Conservation (phyloP, 2,329 filamentous ascomycete genomes). For the Sporothrix curviconia region DNA sequence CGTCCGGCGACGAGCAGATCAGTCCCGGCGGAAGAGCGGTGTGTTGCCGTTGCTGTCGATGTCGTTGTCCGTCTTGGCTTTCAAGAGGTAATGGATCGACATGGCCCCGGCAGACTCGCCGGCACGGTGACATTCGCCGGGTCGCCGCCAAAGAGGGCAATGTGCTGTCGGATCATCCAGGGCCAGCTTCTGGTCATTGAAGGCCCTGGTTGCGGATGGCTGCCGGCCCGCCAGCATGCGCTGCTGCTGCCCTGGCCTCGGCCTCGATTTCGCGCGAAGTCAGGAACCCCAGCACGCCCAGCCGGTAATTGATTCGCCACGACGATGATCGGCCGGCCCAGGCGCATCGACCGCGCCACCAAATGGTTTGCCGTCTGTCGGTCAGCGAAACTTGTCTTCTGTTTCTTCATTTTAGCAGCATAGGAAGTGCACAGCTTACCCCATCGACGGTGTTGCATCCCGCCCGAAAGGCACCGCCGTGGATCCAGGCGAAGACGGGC, state of each 20-base stretch:
- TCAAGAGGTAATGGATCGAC: constrained; percentile 37
- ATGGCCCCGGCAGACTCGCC: constrained; percentile 51
- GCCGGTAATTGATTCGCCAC: constrained; percentile 27
- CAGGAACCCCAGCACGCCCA: constrained; percentile 20
- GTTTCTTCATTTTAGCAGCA: too few species aligned
- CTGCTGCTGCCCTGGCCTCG: not conserved
- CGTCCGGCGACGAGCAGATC: constrained; percentile 16
- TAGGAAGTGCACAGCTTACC: too few species aligned
- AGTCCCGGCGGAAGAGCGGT: constrained; percentile 35
- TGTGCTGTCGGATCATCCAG: constrained; percentile 47
- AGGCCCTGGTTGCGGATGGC: constrained; percentile 42
- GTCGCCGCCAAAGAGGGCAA: constrained; percentile 48
- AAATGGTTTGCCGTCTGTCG: constrained; percentile 15
- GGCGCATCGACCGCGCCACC: constrained; percentile 19
- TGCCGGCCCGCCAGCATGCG: constrained; percentile 6
- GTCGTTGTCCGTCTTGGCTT: too few species aligned
- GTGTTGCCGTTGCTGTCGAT: constrained; percentile 28
- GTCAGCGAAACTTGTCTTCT: too few species aligned
- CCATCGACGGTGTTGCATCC: constrained; percentile 16
- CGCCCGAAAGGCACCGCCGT: constrained; percentile 11
- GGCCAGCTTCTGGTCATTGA: constrained; percentile 46
- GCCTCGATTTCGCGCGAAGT: constrained; percentile 15
- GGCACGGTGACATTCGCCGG: constrained; percentile 44
- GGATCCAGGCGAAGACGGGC: constrained; percentile 16
- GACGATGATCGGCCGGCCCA: constrained; percentile 23